Percentiles rank a stretch among this genome's conserved stretches.
These are phyloP conservation scores for Bipolaris victoriae DNA, from an alignment of 2,329 filamentous ascomycete species.

Conservation along the genomic window DNA sequence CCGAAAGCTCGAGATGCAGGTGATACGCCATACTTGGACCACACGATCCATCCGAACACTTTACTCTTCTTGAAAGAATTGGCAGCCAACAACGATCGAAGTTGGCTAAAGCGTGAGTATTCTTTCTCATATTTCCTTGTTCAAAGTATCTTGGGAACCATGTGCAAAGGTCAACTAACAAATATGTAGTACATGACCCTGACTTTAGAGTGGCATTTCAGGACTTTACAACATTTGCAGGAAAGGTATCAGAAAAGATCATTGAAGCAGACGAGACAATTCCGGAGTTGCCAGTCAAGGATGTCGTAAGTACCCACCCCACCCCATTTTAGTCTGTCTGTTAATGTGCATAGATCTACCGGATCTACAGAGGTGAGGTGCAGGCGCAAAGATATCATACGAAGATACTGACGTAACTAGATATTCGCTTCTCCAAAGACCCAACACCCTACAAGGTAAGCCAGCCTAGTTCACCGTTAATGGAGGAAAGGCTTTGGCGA, in stretches of 20 bases:
- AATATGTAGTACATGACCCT: slow-evolving; percentile 70
- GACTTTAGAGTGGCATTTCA: slow-evolving; percentile 79
- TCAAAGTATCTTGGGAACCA: background rate
- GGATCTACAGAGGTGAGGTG: slow-evolving; percentile 70
- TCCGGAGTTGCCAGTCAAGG: slow-evolving; percentile 84
- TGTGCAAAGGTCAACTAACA: slow-evolving; percentile 19
- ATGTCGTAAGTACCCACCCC: slow-evolving; percentile 62
- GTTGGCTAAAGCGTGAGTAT: slow-evolving; percentile 67
- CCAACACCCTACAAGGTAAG: slow-evolving; percentile 85
- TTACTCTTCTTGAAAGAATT: slow-evolving; percentile 66
- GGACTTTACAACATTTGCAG: slow-evolving; percentile 82
- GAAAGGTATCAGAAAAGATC: slow-evolving; percentile 72
- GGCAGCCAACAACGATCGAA: slow-evolving; percentile 65
- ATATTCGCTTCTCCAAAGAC: slow-evolving; percentile 83
- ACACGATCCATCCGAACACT: slow-evolving; percentile 68
- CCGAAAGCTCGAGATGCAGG: slow-evolving; percentile 67
- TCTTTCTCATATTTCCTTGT: background rate
- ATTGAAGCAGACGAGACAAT: slow-evolving; percentile 78
- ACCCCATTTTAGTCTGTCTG: background rate
- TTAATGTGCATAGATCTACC: slow-evolving; percentile 65
- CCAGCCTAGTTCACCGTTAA: background rate
- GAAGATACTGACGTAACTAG: slow-evolving; percentile 44
- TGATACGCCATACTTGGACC: slow-evolving; percentile 62
- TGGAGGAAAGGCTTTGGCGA: background rate
- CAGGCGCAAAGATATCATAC: background rate